Conservation (phyloP, 1,284 basidiomycete species). For the Rhizoctonia solani region DNA sequence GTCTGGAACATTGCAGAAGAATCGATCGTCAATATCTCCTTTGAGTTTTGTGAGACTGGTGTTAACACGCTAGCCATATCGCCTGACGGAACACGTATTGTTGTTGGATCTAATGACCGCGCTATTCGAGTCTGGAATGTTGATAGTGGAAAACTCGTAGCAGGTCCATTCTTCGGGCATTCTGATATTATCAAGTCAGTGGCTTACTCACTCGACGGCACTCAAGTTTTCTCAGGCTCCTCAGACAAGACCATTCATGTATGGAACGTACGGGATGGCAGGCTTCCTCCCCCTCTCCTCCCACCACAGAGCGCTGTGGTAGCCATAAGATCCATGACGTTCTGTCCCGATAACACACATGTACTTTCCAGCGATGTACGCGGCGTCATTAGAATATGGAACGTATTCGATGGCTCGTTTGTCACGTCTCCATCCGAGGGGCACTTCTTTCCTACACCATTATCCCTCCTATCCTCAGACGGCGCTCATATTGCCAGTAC, state of each 20-base stretch:
- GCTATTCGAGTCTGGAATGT: background rate
- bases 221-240: conserved; percentile 6
- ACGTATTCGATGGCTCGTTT: no score
- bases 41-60: background rate
- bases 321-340: background rate
- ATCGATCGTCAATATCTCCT: background rate
- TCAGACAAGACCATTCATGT: conserved; percentile 8
- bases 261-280: background rate
- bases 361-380: background rate
- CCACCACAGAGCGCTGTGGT: background rate
- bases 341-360: background rate
- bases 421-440: no score
- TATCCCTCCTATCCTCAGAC: no score
- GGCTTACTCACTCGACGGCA: background rate
- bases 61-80: background rate
- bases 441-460: no score
- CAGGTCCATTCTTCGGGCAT: background rate
- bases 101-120: background rate
- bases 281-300: background rate
- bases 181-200: background rate
- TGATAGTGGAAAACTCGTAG: background rate
- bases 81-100: conserved; percentile 1
- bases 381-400: background rate
- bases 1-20: conserved; percentile 3
- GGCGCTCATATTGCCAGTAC: no score